Percentiles rank a stretch among this genome's conserved stretches.
Evolutionary conservation across 306 rosid species (phyloP).

Genomic region (Canavalia gladiata): DNA sequence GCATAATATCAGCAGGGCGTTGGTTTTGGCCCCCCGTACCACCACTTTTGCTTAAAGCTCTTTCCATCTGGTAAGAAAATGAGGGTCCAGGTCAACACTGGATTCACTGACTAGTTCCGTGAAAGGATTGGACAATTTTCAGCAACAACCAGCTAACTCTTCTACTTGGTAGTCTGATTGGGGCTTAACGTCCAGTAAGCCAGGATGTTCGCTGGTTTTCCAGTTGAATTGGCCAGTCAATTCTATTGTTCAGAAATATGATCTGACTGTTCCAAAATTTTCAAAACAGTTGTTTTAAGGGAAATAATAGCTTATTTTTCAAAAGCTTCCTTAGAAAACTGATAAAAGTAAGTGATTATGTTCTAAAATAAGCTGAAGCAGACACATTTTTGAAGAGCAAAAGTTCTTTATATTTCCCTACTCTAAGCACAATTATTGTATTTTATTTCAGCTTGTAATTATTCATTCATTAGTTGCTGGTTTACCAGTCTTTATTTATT

Average conservation of each 20-base stretch:
- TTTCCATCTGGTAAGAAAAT: neutral
- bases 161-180: neutral
- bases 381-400: neutral
- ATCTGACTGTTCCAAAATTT: neutral
- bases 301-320: neutral
- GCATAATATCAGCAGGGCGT: neutral
- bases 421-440: neutral
- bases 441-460: neutral
- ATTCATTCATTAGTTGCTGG: neutral
- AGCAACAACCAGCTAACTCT: constrained; percentile 5
- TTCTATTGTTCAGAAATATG: neutral
- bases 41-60: neutral
- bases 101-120: neutral
- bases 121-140: neutral
- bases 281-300: neutral
- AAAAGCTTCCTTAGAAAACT: neutral
- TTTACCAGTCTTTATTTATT: neutral
- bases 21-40: neutral
- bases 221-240: constrained; percentile 5
- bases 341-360: neutral
- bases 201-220: neutral
- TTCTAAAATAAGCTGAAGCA: neutral
- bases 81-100: neutral
- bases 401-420: neutral
- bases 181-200: neutral